A percentile compares a stretch with the other conserved stretches of the same genome.
phyloP scores from a whole-genome alignment of 441 rosid genomes.

The Syzygium syzygioides region DNA sequence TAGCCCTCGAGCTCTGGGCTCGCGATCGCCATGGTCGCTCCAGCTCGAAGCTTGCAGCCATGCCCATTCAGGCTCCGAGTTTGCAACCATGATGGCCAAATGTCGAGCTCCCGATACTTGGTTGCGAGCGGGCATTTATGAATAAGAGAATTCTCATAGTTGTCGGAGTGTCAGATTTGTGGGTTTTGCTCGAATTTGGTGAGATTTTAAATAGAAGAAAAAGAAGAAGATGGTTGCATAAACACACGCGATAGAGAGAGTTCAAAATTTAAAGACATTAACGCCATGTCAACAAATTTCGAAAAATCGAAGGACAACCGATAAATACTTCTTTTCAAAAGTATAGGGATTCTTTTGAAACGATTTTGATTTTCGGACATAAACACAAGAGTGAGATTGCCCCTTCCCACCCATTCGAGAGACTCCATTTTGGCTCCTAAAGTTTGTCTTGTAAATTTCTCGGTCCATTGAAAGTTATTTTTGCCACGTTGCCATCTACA shows the following conservation, averaged over 20 bases:
- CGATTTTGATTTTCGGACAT: background rate
- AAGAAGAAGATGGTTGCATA: no score
- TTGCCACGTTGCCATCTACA: background rate
- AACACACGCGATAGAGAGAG: no score
- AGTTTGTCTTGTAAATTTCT: background rate
- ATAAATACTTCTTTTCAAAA: background rate
- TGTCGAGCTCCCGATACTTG: no score
- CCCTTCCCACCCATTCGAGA: background rate
- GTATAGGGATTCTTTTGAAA: background rate
- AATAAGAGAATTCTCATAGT: no score
- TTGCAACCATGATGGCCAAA: no score
- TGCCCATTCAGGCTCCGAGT: background rate
- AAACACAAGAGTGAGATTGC: accelerated
- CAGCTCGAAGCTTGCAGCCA: background rate
- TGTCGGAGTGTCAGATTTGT: no score
- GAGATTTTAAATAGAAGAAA: no score
- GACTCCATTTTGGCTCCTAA: background rate
- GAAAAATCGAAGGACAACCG: background rate
- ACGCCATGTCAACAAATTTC: background rate
- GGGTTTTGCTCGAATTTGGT: no score
- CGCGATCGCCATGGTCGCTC: background rate
- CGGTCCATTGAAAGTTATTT: background rate
- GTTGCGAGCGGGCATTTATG: no score
- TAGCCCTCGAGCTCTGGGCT: background rate
- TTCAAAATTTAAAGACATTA: background rate